These are phyloP conservation scores for Podospora australis DNA, from an alignment of 495 filamentous ascomycete species.

Conservation along the genomic window DNA sequence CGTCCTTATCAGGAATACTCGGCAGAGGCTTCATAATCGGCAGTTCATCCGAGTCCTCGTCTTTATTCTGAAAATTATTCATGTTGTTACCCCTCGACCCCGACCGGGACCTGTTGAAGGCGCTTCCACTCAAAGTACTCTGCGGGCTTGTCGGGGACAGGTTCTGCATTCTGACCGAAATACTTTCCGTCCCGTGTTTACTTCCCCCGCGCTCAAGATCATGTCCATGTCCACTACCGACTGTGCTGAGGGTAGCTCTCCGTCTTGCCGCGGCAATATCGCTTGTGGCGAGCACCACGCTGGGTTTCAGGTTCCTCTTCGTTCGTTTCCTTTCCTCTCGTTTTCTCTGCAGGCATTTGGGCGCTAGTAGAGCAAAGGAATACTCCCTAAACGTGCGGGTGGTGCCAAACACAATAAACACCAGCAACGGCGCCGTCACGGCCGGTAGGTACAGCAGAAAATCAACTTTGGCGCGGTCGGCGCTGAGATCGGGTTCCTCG, in stretches of 20 bases:
- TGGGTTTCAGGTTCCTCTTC: not conserved
- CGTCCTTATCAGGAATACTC: too few species aligned
- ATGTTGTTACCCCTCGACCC: not conserved
- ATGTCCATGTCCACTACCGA: not conserved
- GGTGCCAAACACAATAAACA: constrained; percentile 38
- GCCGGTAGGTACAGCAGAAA: constrained; percentile 40
- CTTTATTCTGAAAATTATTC: constrained; percentile 1
- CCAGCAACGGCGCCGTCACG: constrained; percentile 32
- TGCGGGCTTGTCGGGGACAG: too few species aligned
- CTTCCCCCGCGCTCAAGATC: not conserved
- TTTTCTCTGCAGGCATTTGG: constrained; percentile 5
- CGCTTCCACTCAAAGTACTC: too few species aligned
- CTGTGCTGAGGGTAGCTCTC: not conserved
- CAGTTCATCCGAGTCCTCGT: constrained; percentile 9
- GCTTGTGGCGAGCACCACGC: not conserved
- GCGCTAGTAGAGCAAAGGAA: constrained; percentile 10
- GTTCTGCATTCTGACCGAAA: not conserved
- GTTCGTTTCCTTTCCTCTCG: not conserved
- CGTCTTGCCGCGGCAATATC: not conserved
- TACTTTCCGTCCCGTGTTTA: not conserved
- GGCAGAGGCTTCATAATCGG: constrained; percentile 11
- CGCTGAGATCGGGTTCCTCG: constrained; percentile 28
- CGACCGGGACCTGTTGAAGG: too few species aligned
- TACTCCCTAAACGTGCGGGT: constrained; percentile 32
- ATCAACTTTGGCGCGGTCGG: constrained; percentile 29